These are phyloP conservation scores for Odontarrhena argentea DNA, from an alignment of 345 rosid species.

Conservation along the genomic window DNA sequence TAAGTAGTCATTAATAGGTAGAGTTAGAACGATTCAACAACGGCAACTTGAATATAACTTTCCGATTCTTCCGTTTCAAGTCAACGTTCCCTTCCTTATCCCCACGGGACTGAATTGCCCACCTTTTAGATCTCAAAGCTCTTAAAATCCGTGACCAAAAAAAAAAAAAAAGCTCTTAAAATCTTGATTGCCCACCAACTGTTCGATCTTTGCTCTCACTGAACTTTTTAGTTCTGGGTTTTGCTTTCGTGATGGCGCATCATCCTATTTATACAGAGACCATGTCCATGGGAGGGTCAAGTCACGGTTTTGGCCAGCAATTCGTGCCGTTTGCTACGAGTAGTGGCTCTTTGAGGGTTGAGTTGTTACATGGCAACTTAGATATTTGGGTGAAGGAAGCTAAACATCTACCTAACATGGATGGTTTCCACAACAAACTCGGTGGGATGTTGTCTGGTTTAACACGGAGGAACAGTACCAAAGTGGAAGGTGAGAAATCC, in stretches of 20 bases:
- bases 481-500: slow-evolving; percentile 55
- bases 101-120: not conserved
- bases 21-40: slow-evolving; percentile 31
- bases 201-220: slow-evolving; percentile 34
- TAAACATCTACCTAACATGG: slow-evolving; percentile 87
- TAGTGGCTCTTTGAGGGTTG: slow-evolving; percentile 53
- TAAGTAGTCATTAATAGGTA: slow-evolving; percentile 23
- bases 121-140: slow-evolving; percentile 11
- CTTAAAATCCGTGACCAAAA: too few species aligned
- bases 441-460: slow-evolving; percentile 65
- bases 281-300: slow-evolving; percentile 69
- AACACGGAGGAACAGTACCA: slow-evolving; percentile 45
- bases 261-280: slow-evolving; percentile 44
- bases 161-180: too few species aligned
- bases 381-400: slow-evolving; percentile 89
- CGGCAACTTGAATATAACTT: slow-evolving; percentile 11
- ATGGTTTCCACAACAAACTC: slow-evolving; percentile 67
- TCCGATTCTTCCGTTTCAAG: slow-evolving; percentile 37
- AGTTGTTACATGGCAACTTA: slow-evolving; percentile 76
- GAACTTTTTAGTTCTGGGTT: not conserved
- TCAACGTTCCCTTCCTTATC: slow-evolving; percentile 35
- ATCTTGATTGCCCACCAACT: slow-evolving; percentile 21
- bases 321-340: slow-evolving; percentile 56
- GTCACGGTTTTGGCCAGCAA: slow-evolving; percentile 62
- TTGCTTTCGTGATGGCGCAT: slow-evolving; percentile 47